Percentiles rank a stretch among this genome's conserved stretches.
phyloP scores from a whole-genome alignment of 129 eudicot species.

The Flaveria ramosissima region DNA sequence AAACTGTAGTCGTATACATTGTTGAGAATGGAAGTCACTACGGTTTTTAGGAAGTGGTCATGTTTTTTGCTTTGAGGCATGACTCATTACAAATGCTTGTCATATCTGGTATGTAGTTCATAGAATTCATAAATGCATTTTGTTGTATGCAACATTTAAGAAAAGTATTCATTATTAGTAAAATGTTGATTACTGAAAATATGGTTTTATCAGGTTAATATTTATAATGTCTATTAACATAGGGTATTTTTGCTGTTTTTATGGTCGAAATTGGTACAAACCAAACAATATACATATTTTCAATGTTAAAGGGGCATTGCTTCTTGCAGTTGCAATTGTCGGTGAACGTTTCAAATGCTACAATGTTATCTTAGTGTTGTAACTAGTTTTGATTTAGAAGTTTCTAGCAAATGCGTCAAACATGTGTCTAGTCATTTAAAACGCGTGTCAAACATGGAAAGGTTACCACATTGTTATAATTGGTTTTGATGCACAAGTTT shows the following conservation, averaged over 20 bases:
- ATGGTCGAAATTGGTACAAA: too few relatives aligned
- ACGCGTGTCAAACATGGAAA: too few relatives aligned
- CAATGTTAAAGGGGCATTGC: neutral
- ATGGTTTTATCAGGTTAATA: too few relatives aligned
- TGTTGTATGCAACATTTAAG: neutral
- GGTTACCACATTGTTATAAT: too few relatives aligned
- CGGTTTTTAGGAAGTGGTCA: slow-evolving; percentile 23
- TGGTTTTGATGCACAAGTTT: neutral
- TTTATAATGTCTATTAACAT: too few relatives aligned
- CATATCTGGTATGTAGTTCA: neutral
- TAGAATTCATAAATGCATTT: slow-evolving; percentile 11
- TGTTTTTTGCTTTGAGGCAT: slow-evolving; percentile 30
- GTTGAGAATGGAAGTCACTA: neutral
- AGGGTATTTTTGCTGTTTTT: too few relatives aligned
- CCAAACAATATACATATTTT: neutral
- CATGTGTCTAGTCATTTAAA: too few relatives aligned
- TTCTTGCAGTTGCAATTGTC: too few relatives aligned
- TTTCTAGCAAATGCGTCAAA: too few relatives aligned
- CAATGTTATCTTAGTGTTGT: too few relatives aligned
- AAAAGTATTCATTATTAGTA: neutral
- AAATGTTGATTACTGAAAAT: neutral
- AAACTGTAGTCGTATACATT: slow-evolving; percentile 28
- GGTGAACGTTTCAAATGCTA: too few relatives aligned
- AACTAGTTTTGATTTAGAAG: too few relatives aligned
- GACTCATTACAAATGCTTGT: slow-evolving; percentile 16